Evolutionary conservation across 2,329 filamentous ascomycete genomes (phyloP).

Genomic region (Nothophaeocryptopus gaeumannii): DNA sequence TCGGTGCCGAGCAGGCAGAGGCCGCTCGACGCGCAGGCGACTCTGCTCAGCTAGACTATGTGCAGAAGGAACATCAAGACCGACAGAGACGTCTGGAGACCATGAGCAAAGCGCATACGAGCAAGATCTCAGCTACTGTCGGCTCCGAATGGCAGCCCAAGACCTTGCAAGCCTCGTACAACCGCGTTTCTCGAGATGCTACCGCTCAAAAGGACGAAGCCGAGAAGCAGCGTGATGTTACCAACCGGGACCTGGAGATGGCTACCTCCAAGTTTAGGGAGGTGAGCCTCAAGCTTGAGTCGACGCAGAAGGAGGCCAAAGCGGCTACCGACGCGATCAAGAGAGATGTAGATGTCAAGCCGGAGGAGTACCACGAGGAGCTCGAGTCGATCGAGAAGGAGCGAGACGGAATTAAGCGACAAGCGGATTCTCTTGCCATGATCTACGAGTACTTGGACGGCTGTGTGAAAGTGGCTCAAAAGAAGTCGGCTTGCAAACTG

Average conservation of each 20-base stretch:
- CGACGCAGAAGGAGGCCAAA: constrained; percentile 61
- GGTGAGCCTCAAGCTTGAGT: constrained; percentile 61
- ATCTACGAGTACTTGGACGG: constrained; percentile 26
- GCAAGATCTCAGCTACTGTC: constrained; percentile 65
- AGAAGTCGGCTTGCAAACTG: constrained; percentile 70
- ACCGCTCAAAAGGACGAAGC: constrained; percentile 59
- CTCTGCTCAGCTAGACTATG: constrained; percentile 76
- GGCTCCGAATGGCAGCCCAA: constrained; percentile 65
- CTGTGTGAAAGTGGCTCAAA: constrained; percentile 50
- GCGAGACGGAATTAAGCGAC: constrained; percentile 63
- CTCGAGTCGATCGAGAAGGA: constrained; percentile 44
- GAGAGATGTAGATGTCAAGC: constrained; percentile 47
- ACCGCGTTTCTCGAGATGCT: constrained; percentile 60
- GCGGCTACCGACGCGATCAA: constrained; percentile 51
- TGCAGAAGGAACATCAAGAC: constrained; percentile 75
- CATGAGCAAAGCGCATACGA: constrained; percentile 69
- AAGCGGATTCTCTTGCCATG: constrained; percentile 22
- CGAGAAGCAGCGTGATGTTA: constrained; percentile 67
- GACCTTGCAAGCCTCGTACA: constrained; percentile 68
- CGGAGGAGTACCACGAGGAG: constrained; percentile 51
- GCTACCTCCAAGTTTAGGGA: constrained; percentile 70
- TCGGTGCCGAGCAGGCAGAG: constrained; percentile 78
- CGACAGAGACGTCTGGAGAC: constrained; percentile 73
- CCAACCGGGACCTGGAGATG: constrained; percentile 67
- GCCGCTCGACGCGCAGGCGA: constrained; percentile 78